Evolutionary conservation across 208 protist species (phyloP).

Genomic region (Acanthamoeba culbertsoni): DNA sequence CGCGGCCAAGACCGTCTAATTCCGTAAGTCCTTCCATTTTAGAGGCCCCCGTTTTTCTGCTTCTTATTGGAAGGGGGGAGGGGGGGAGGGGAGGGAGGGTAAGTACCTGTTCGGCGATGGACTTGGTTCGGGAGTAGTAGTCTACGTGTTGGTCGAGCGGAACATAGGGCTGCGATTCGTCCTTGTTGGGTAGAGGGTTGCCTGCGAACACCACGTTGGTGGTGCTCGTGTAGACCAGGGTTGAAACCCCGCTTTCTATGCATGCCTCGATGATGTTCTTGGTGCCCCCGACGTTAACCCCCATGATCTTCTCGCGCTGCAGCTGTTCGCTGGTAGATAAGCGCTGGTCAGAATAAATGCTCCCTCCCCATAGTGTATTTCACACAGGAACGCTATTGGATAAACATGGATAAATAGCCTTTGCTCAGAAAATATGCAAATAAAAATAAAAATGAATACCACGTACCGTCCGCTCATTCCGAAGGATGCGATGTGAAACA

Average conservation of each 20-base stretch:
- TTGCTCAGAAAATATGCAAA: too few relatives aligned
- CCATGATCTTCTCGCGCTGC: constrained; percentile 55
- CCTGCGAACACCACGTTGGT: constrained; percentile 68
- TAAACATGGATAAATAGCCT: too few relatives aligned
- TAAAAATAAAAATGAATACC: not conserved
- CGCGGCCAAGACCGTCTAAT: not conserved
- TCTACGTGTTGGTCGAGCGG: constrained; percentile 62
- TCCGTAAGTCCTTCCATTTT: too few relatives aligned
- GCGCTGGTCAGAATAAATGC: too few relatives aligned
- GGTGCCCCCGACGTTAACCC: constrained; percentile 65
- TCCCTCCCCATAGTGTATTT: too few relatives aligned
- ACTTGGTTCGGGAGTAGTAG: constrained; percentile 71
- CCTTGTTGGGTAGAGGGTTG: constrained; percentile 44
- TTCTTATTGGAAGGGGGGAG: too few relatives aligned
- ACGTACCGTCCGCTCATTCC: constrained; percentile 66
- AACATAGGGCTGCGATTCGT: constrained; percentile 70
- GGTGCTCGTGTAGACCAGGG: constrained; percentile 39
- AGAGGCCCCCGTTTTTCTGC: too few relatives aligned
- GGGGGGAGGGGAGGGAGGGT: too few relatives aligned
- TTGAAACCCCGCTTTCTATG: not conserved
- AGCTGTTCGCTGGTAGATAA: constrained; percentile 57
- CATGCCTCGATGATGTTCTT: constrained; percentile 60
- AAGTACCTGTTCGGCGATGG: constrained; percentile 63
- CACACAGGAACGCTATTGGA: too few relatives aligned
- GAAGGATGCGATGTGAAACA: constrained; percentile 70